Percentiles rank a stretch among this genome's conserved stretches.
Evolutionary conservation across 1,284 basidiomycete genomes (phyloP).

Genomic region (Tremellales sp.): DNA sequence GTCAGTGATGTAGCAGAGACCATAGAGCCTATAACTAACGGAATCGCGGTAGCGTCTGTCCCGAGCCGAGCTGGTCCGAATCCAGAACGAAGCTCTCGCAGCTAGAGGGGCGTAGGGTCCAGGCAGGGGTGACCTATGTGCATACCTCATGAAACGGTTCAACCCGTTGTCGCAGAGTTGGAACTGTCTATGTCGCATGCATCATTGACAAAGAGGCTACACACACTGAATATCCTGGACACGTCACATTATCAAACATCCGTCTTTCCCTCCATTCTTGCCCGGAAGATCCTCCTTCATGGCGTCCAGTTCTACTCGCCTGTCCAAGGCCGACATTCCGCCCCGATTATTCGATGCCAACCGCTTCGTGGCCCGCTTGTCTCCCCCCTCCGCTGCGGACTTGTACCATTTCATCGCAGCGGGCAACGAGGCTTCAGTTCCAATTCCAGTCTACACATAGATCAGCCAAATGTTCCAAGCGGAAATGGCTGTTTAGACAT

Average conservation of each 20-base stretch:
- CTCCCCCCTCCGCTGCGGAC: slow-evolving; percentile 85
- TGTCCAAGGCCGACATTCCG: slow-evolving; percentile 37
- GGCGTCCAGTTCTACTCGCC: slow-evolving; percentile 41
- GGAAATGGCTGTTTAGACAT: slow-evolving; percentile 17
- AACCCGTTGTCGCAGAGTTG: no score
- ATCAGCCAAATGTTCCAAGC: not conserved
- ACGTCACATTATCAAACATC: slow-evolving; percentile 88
- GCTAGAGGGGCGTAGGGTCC: no score
- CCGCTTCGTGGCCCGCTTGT: slow-evolving; percentile 86
- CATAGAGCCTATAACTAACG: not conserved
- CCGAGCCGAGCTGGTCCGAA: not conserved
- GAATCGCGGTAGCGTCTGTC: not conserved
- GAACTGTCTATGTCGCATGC: no score
- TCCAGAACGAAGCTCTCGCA: slow-evolving; percentile 1
- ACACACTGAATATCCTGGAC: no score
- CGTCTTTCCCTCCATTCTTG: slow-evolving; percentile 54
- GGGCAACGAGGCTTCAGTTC: slow-evolving; percentile 62
- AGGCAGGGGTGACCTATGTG: no score
- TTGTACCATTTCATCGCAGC: slow-evolving; percentile 81
- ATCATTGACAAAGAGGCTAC: no score
- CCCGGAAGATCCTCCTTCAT: slow-evolving; percentile 36
- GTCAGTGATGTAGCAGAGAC: slow-evolving; percentile 3
- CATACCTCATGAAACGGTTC: no score
- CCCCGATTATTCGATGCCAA: slow-evolving; percentile 52
- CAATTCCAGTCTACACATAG: slow-evolving; percentile 65